These are phyloP conservation scores for Escovopsis weberi DNA, from an alignment of 2,329 filamentous ascomycete genomes.

Conservation along the genomic window DNA sequence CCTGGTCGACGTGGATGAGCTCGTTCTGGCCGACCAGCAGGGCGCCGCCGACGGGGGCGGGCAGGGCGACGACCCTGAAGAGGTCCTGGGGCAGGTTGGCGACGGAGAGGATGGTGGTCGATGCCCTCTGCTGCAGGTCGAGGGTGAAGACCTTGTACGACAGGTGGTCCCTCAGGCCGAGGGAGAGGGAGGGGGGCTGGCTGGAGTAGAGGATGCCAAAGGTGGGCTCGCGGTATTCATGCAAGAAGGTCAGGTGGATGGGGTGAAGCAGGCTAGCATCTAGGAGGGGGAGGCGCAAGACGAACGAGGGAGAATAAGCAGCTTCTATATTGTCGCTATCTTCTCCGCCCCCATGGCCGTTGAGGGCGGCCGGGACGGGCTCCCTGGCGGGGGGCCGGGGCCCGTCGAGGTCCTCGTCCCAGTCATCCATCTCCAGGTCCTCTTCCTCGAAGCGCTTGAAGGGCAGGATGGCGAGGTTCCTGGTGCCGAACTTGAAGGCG, in stretches of 20 bases:
- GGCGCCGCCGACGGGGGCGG: slow-evolving; percentile 75
- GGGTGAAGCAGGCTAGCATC: slow-evolving; percentile 80
- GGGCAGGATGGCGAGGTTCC: slow-evolving; percentile 84
- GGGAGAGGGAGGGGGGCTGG: slow-evolving; percentile 54
- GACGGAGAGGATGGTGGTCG: slow-evolving; percentile 82
- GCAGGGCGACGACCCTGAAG: slow-evolving; percentile 66
- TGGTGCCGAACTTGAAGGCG: slow-evolving; percentile 77
- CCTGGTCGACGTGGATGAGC: slow-evolving; percentile 89
- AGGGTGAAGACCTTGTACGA: slow-evolving; percentile 91
- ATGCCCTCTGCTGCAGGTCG: slow-evolving; percentile 83
- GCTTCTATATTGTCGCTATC: slow-evolving; percentile 31
- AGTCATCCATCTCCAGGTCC: slow-evolving; percentile 83
- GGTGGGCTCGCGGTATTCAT: slow-evolving; percentile 95
- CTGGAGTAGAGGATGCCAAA: slow-evolving; percentile 86
- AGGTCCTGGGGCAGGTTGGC: slow-evolving; percentile 76
- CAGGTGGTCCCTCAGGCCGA: slow-evolving; percentile 74
- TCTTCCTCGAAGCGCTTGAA: slow-evolving; percentile 68
- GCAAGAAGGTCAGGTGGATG: slow-evolving; percentile 79
- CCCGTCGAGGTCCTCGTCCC: slow-evolving; percentile 69
- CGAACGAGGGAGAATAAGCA: slow-evolving; percentile 83
- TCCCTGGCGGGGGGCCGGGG: slow-evolving; percentile 39
- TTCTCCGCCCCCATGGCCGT: slow-evolving; percentile 8
- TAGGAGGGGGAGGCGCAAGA: slow-evolving; percentile 75
- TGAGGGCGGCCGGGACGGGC: slow-evolving; percentile 18
- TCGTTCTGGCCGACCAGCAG: slow-evolving; percentile 80